Base-by-base conservation (phyloP, 2,329 filamentous ascomycete species). In the Paramyrothecium roridum region DNA sequence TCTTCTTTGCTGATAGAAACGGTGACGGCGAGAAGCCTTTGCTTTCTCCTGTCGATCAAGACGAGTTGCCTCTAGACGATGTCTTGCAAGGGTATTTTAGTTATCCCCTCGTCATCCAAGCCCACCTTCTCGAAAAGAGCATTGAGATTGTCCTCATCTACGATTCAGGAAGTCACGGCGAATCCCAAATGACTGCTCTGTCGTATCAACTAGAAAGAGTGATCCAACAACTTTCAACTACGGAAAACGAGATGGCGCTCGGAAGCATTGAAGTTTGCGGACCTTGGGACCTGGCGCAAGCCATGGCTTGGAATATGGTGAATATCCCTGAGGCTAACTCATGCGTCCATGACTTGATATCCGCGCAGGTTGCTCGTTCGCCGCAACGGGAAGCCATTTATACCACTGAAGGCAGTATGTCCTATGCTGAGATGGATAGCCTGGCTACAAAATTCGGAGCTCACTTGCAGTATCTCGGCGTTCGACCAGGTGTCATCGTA, bases 251-350 rank as follows among this genome's bases (percentile, higher is more conserved):
- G 10, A 10, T 10, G 10, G 10, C 26, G 26, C 26, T 30, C 26
- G 33, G 2, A 16, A 52, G n/a, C 49, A 48, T 8, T n/a, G 19
- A 23, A 6, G 50, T 52, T 16, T 54, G 63, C 22, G 52, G 55
- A 2, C 61, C 60, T 13, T 63, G 61, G 61, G 57, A 63, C 2
- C 58, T 60, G 2, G 48, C 54, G 7, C 54, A 55, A 47, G 21
- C 52, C 3, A 47, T 50, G 2, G 19, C 49, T 3, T 19, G 56
- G 11, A 52, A 54, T 2, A 20, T 56, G 7, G 37, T 19, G n/a
- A n/a, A 50, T 19, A 20, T 30, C n/a, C 11, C 7, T 23, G 48
- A 17, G n/a, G 3, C 30, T 17, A 26, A 23, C 13, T 12, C 48
- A 8, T 50, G 48, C 23, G 12, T 51, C 3, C 49, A 51, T 40